Base-by-base conservation (phyloP, 2,329 filamentous ascomycete genomes). In the Beauveria sp. region DNA sequence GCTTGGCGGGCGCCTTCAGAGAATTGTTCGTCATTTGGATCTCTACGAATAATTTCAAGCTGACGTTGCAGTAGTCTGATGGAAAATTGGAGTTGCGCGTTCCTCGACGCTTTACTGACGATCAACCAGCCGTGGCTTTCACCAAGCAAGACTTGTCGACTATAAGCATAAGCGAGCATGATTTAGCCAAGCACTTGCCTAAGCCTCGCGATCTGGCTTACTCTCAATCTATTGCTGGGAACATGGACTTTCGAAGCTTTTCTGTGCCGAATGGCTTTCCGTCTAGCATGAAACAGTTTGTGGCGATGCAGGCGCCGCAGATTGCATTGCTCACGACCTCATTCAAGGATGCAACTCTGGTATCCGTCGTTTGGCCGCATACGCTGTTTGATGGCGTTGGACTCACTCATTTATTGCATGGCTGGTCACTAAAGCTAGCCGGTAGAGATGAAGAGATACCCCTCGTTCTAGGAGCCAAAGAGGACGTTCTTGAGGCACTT, bases 291-390 rank as follows among this genome's bases (percentile, higher is more conserved):
- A 51, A 51, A 16, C 44, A 52, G 7, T 44, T 55, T 7, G 9
- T 61, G 37, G 46, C 30, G 24, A 30, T 9, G 9, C 28, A 55
- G 24, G 34, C 37, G 9, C 59, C 59, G 18, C 59, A 55, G 34
- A 51, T 61, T 18, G 52, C 52, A 4, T 9, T 61, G 12, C 52
- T 41, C 14, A 70, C 82, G 43, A 73, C 76, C 9, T 73, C 74
- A 0, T 82, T 83, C 65, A 67, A 65, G 6, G 76, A 83, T 61
- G 75, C 77, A 0, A 83, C 80, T 0, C 66, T 82, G 0, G 69
- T 83, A 3, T 71, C 72, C 1, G 63, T 82, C 0, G 70, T 70
- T 5, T 80, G 73, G 69, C 73, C 76, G 9, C 80, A 83, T 66
- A 75, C 74, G 0, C 64, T 80, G 3, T 72, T 75, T 54, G 80